Evolutionary conservation across 2,329 filamentous ascomycete genomes (phyloP).

Genomic region (Penicillium sp.): DNA sequence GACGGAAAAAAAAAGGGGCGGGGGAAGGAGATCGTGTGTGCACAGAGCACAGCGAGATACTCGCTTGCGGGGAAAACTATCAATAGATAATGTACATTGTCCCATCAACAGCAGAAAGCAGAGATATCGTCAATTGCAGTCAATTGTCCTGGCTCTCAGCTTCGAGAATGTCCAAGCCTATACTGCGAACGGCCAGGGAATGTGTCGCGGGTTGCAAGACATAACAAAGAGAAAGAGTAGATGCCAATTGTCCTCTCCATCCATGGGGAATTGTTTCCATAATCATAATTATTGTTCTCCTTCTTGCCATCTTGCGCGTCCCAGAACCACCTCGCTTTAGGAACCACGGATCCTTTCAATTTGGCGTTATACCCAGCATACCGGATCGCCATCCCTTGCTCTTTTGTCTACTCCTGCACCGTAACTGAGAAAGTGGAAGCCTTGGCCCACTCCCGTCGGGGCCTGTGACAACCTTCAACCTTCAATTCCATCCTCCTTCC

Average conservation of each 20-base stretch:
- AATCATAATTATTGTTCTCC: not conserved
- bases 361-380: conserved; percentile 12
- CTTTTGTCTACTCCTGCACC: not conserved
- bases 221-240: not conserved
- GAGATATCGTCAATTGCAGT: not conserved
- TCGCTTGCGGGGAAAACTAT: conserved; percentile 3
- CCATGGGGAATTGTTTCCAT: not conserved
- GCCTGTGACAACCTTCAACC: conserved; percentile 11
- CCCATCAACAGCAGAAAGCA: no score
- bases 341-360: conserved; percentile 20
- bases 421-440: not conserved
- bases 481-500: conserved; percentile 13
- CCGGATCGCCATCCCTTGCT: conserved; percentile 21
- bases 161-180: not conserved
- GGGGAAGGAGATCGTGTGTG: not conserved
- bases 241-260: conserved; percentile 7
- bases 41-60: not conserved
- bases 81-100: not conserved
- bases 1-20: not conserved
- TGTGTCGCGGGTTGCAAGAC: not conserved
- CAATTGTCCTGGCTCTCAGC: not conserved
- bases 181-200: conserved; percentile 13
- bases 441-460: conserved; percentile 25
- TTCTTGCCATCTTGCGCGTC: conserved; percentile 9
- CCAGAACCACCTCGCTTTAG: conserved; percentile 12